Evolutionary conservation across 2,329 filamentous ascomycete genomes (phyloP), one percentile per base, ranked within the genome.

Genomic region (Colletotrichum chrysophilum): DNA sequence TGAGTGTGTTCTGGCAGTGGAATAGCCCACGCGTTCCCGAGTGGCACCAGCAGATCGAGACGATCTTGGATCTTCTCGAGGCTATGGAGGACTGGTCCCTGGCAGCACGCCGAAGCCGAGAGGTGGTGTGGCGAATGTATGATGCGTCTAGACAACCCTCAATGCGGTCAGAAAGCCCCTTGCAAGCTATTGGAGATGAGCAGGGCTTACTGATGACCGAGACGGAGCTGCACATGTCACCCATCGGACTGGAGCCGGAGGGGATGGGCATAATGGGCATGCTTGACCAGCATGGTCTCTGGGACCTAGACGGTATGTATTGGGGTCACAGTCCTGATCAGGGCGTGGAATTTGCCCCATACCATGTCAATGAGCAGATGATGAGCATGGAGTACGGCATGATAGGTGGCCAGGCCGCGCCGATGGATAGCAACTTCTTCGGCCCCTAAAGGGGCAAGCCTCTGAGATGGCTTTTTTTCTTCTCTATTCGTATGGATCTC

Each of bases 1-100:
- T 96, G 13, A 93, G 91, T 26, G 87, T 96, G 14, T 95, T 95
- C 82, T 93, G 91, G 87, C 93, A 95, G 81, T 87, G 86, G 84
- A 85, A 87, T 74, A 88, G 84, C 80, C 86, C 87, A 12, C 85
- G 85, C 38, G 86, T 89, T 24, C 80, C 85, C 14, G 86, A 89
- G 77, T 92, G 90, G 88, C 88, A 89, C 78, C 86, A 87, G 78
- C 90, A 91, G 81, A 89, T 92, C 66, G 90, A 92, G 78, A 88
- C 88, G 3, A 87, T 91, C 38, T 87, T 93, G 8, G 88, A 91
- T 73, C 88, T 93, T 56, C 89, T 94, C 14, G 91, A 93, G 52
- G 89, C 88, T 7, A 91, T 94, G 88, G 88, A 92, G 76, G 89
- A 91, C 79, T 93, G 91, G 90, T 93, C 91, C 5, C 86, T 93